These are phyloP conservation scores for Lachnellula cervina DNA, from an alignment of 2,329 filamentous ascomycete genomes.

Conservation along the genomic window DNA sequence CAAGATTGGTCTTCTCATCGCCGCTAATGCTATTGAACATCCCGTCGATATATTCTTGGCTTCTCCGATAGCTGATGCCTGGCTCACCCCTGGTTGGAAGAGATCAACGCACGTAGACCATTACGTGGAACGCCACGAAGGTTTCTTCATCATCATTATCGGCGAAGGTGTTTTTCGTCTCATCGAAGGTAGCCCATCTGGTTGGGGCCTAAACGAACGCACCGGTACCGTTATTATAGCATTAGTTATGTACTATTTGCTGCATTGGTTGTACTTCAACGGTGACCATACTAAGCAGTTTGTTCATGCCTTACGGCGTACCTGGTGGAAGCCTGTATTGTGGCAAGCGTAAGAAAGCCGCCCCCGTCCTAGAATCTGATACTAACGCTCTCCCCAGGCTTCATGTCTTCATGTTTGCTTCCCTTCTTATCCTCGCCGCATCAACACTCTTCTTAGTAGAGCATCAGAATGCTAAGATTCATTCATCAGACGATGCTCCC, in stretches of 20 bases:
- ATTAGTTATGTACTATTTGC: constrained; percentile 14
- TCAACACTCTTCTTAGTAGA: constrained; percentile 15
- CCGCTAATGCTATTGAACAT: constrained; percentile 14
- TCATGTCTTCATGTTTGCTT: constrained; percentile 13
- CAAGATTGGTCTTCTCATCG: constrained; percentile 10
- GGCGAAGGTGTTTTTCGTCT: constrained; percentile 19
- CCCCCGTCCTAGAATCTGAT: background rate
- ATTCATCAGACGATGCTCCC: background rate
- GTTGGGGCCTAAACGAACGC: constrained; percentile 8
- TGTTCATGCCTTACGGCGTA: constrained; percentile 16
- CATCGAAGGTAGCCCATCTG: constrained; percentile 15
- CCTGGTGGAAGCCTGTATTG: constrained; percentile 16
- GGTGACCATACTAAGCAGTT: constrained; percentile 14
- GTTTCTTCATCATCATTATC: constrained; percentile 20
- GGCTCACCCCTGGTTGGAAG: constrained; percentile 11
- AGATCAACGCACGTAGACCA: constrained; percentile 6
- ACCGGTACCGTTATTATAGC: constrained; percentile 11
- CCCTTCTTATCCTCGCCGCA: constrained; percentile 15
- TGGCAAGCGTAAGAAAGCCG: constrained; percentile 13
- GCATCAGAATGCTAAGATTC: background rate
- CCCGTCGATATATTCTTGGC: constrained; percentile 10
- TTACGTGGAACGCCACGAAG: constrained; percentile 15
- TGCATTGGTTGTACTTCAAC: constrained; percentile 22
- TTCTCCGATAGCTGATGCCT: constrained; percentile 8
- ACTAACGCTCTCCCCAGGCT: constrained; percentile 1